Evolutionary conservation across 306 rosid species (phyloP).

Genomic region (Sicyos baderoa): DNA sequence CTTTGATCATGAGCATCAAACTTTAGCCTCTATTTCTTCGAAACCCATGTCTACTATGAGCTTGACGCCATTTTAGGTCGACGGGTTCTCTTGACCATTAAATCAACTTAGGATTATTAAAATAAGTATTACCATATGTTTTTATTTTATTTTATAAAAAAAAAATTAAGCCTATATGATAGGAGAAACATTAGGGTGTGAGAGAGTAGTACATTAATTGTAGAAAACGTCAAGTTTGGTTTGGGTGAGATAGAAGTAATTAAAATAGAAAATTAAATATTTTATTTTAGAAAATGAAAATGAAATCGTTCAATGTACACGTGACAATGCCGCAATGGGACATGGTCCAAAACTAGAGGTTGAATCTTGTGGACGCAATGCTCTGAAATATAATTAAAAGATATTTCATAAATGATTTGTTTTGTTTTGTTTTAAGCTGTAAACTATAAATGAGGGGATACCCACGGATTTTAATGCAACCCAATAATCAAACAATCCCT

Average conservation of each 20-base stretch:
- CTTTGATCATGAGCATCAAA: too few relatives aligned
- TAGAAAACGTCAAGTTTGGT: background rate
- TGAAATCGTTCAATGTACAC: background rate
- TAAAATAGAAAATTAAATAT: background rate
- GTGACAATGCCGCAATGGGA: background rate
- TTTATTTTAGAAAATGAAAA: background rate
- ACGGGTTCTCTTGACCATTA: too few relatives aligned
- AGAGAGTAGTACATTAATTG: background rate
- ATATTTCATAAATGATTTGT: background rate
- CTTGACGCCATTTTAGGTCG: too few relatives aligned
- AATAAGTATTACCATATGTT: too few relatives aligned
- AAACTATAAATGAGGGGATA: slow-evolving; percentile 10
- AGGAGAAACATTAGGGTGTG: background rate
- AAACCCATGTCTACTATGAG: too few relatives aligned
- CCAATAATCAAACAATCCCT: background rate
- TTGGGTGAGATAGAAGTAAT: slow-evolving; percentile 6
- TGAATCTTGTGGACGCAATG: background rate
- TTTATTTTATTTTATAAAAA: too few relatives aligned
- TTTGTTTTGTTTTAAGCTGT: background rate
- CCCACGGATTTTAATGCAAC: slow-evolving; percentile 15
- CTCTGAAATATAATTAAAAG: background rate
- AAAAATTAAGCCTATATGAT: too few relatives aligned
- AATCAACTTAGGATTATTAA: too few relatives aligned
- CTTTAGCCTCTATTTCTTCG: too few relatives aligned
- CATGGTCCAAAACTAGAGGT: background rate